Conservation (phyloP, 768 basidiomycete genomes). For the Suillus placidus region DNA sequence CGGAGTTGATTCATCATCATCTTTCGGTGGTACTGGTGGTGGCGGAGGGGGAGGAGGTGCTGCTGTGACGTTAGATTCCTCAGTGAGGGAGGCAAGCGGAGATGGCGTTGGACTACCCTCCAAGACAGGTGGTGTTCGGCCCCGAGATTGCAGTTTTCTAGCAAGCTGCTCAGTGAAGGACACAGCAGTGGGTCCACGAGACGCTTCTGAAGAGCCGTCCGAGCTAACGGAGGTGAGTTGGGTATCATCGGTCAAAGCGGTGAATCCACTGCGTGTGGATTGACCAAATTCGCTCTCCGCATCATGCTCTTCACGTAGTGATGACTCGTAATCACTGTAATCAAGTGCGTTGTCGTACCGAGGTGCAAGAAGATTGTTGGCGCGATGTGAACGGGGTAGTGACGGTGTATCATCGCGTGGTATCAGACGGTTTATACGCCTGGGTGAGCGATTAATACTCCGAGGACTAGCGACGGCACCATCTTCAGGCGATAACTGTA, state of each 20-base stretch:
- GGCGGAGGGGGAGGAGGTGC: slow-evolving; percentile 35
- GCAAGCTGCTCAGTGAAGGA: slow-evolving; percentile 65
- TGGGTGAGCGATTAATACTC: slow-evolving; percentile 70
- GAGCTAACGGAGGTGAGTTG: slow-evolving; percentile 59
- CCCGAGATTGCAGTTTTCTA: slow-evolving; percentile 56
- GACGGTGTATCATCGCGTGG: slow-evolving; percentile 43
- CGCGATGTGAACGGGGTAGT: slow-evolving; percentile 41
- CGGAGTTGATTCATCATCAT: slow-evolving; percentile 20
- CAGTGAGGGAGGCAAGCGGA: slow-evolving; percentile 42
- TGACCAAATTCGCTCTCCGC: slow-evolving; percentile 59
- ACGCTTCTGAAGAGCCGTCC: slow-evolving; percentile 41
- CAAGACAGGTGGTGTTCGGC: slow-evolving; percentile 42
- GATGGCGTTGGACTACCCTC: slow-evolving; percentile 39
- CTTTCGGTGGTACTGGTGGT: slow-evolving; percentile 24
- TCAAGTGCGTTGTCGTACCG: slow-evolving; percentile 46
- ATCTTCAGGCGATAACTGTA: slow-evolving; percentile 63
- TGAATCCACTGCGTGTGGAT: slow-evolving; percentile 40
- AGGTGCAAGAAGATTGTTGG: slow-evolving; percentile 46
- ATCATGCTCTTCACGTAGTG: slow-evolving; percentile 51
- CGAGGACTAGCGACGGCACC: slow-evolving; percentile 65
- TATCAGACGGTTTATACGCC: slow-evolving; percentile 46
- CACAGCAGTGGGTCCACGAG: slow-evolving; percentile 42
- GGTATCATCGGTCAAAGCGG: slow-evolving; percentile 52
- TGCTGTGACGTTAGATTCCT: slow-evolving; percentile 36
- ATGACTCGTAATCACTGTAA: slow-evolving; percentile 45